Percentiles rank a stretch among this genome's conserved stretches.
These are phyloP conservation scores for Pyrenophora graminea DNA, from an alignment of 2,329 filamentous ascomycete genomes.

Conservation along the genomic window DNA sequence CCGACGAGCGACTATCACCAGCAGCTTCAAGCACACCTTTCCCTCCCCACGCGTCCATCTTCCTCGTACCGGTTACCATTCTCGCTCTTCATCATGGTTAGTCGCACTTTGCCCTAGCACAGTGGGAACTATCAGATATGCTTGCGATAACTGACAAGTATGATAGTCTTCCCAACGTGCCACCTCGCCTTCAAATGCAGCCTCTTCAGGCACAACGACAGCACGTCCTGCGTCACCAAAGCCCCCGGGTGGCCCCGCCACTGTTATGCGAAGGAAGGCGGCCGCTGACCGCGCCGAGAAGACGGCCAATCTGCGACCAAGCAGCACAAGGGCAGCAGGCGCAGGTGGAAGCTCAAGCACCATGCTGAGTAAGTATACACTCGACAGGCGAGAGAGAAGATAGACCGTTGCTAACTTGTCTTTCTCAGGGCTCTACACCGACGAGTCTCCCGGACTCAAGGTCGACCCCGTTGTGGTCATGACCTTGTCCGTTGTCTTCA, in stretches of 20 bases:
- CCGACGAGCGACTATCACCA: conserved; percentile 18
- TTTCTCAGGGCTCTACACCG: conserved; percentile 84
- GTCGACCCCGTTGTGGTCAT: conserved; percentile 97
- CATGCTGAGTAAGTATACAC: conserved; percentile 80
- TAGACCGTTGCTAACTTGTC: conserved; percentile 19
- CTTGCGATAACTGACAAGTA: conserved; percentile 1
- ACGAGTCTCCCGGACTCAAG: conserved; percentile 95
- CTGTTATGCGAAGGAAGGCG: conserved; percentile 90
- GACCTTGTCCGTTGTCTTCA: conserved; percentile 95
- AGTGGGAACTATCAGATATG: conserved; percentile 8
- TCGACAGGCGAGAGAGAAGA: not conserved
- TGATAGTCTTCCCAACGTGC: conserved; percentile 36
- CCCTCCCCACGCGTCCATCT: conserved; percentile 5
- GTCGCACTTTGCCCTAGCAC: conserved; percentile 3
- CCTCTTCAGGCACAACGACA: conserved; percentile 67
- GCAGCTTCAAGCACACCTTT: conserved; percentile 17
- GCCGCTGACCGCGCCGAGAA: conserved; percentile 98
- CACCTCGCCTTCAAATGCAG: conserved; percentile 42
- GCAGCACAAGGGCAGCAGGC: conserved; percentile 89
- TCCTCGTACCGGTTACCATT: conserved; percentile 7
- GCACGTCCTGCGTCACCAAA: conserved; percentile 83
- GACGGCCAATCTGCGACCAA: conserved; percentile 88
- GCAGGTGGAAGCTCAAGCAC: conserved; percentile 96
- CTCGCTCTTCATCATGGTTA: conserved; percentile 25
- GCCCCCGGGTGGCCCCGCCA: conserved; percentile 90